Evolutionary conservation across 306 rosid species (phyloP), one percentile per base, ranked within the genome.

Genomic region (Quercus dentata): DNA sequence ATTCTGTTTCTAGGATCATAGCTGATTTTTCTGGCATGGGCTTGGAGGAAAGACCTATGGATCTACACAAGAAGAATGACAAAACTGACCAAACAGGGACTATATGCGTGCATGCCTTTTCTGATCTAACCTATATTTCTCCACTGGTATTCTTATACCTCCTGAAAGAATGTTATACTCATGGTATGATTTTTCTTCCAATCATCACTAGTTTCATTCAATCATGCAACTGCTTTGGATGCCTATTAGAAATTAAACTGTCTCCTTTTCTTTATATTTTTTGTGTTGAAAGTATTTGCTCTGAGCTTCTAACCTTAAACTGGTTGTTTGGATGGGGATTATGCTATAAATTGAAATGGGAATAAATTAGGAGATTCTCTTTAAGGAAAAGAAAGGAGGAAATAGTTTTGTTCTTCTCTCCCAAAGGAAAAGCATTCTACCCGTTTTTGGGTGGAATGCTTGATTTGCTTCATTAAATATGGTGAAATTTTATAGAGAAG

Each of bases 131-230:
- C 20, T 86, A 84, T 75, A 90, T 91, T 57, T 83, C 99, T 71
- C 99, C 98, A 0, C 83, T 89, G 83, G 91, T 93, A 59, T 96
- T 96, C 85, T 28, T 96, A 68, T 88, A 83, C 84, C 94, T 93
- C 71, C 85, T 96, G 80, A 96, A 91, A 87, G 94, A 88, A 76
- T 96, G 94, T 69, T 91, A 96, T 80, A 76, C 79, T 76, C 73
- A 79, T 85, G 98, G 98, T 95, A 91, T 46, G 96, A 5, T 35
- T 56, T 75, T 67, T 78, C 78, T 56, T 78, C 74, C 27, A 41
- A 64, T 14, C 27, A 51, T 70, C 67, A 58, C 58, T 56, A 7
- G 44, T 74, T 9, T 33, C 5, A 68, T 54, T 21, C 56, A 68
- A 20, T 15, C 27, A 21, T 18, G 46, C 30, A 17, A 17, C 51